Evolutionary conservation across 106 monocot genomes (phyloP).

Genomic region (Phalaenopsis aphrodite): DNA sequence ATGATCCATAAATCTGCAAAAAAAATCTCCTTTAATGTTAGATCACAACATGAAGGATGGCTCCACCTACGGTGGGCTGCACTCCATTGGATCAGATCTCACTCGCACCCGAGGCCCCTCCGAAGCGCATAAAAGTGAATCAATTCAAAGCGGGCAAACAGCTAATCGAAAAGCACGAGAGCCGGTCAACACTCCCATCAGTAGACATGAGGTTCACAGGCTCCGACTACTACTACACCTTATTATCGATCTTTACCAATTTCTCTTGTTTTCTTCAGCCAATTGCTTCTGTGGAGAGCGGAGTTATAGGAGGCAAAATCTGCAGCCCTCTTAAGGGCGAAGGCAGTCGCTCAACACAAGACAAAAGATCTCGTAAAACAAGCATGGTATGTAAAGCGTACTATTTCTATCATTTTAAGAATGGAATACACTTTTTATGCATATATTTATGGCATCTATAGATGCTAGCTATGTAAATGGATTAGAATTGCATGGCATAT

Average conservation of each 20-base stretch:
- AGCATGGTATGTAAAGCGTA: constrained; percentile 44
- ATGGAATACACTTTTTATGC: no score
- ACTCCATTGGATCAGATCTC: constrained; percentile 88
- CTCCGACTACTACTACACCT: background rate
- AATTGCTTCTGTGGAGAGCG: constrained; percentile 87
- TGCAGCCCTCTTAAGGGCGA: constrained; percentile 11
- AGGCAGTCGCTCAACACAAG: constrained; percentile 40
- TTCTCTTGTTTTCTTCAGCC: constrained; percentile 28
- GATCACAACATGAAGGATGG: constrained; percentile 37
- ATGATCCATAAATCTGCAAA: background rate
- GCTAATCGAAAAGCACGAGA: constrained; percentile 11
- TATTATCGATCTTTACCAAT: background rate
- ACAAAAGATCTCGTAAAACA: constrained; percentile 56
- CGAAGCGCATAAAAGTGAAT: constrained; percentile 31
- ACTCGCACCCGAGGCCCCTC: constrained; percentile 64
- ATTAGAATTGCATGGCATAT: no score
- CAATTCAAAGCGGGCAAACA: constrained; percentile 21
- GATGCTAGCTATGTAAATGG: no score
- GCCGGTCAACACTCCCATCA: constrained; percentile 54
- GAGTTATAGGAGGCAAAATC: constrained; percentile 25
- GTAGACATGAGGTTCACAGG: constrained; percentile 36
- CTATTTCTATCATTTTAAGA: no score
- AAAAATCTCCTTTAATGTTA: constrained; percentile 1
- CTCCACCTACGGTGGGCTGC: constrained; percentile 74
- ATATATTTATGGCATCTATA: background rate